These are phyloP conservation scores for Phallus indusiatus DNA, from an alignment of 768 basidiomycete species.

Conservation along the genomic window DNA sequence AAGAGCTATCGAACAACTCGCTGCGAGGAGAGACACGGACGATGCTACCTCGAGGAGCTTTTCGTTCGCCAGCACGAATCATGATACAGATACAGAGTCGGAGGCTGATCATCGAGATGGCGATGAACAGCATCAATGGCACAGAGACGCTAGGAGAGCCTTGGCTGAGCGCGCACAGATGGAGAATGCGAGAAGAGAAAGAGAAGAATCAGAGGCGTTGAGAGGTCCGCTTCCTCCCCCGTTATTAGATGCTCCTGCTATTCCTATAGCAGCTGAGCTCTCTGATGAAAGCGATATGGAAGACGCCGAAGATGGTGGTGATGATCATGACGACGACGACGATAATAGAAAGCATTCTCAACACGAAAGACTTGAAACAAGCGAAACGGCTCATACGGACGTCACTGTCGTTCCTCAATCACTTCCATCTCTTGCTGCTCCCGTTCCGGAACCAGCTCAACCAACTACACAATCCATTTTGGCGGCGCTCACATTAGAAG, in stretches of 20 bases:
- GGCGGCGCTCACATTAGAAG: too few relatives aligned
- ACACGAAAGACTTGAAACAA: constrained; percentile 5
- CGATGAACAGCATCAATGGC: constrained; percentile 59
- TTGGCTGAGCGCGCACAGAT: constrained; percentile 54
- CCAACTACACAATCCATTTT: too few relatives aligned
- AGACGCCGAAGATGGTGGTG: constrained; percentile 45
- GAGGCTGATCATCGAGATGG: constrained; percentile 39
- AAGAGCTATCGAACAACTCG: constrained; percentile 82
- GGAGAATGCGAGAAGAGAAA: constrained; percentile 9
- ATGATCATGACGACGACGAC: too few relatives aligned
- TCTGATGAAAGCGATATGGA: constrained; percentile 74
- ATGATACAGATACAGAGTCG: constrained; percentile 42
- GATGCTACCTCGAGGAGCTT: constrained; percentile 58
- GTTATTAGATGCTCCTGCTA: constrained; percentile 21
- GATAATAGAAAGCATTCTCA: constrained; percentile 14
- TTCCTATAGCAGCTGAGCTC: constrained; percentile 65
- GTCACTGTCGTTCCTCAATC: too few relatives aligned
- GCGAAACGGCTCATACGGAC: not conserved
- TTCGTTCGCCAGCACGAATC: constrained; percentile 66
- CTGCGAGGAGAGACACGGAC: constrained; percentile 34
- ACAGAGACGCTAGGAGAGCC: constrained; percentile 53
- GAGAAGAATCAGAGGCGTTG: constrained; percentile 3
- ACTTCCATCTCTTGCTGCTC: too few relatives aligned
- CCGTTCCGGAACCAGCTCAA: too few relatives aligned
- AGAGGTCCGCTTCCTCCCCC: not conserved